A percentile compares a stretch with the other conserved stretches of the same genome.
These are phyloP conservation scores for Iris macrosiphon DNA, from an alignment of 106 monocot species.

Conservation along the genomic window DNA sequence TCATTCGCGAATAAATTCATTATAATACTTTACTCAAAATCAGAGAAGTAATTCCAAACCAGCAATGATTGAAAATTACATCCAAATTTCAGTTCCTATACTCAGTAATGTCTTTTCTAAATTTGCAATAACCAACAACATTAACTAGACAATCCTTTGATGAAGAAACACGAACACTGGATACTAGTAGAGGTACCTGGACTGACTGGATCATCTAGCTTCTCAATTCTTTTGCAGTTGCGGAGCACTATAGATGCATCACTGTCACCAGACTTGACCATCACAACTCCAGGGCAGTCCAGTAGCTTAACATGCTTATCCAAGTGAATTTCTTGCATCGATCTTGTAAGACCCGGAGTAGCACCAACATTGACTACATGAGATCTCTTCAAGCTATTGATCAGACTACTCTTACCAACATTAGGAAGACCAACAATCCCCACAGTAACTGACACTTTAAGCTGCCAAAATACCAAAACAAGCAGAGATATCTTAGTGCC, in stretches of 20 bases:
- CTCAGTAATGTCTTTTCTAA: too few relatives aligned
- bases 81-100: too few relatives aligned
- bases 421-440: conserved; percentile 96
- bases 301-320: conserved; percentile 91
- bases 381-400: conserved; percentile 97
- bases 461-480: conserved; percentile 35
- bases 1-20: too few relatives aligned
- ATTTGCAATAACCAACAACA: too few relatives aligned
- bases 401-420: conserved; percentile 98
- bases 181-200: too few relatives aligned
- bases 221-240: conserved; percentile 95
- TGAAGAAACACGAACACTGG: too few relatives aligned
- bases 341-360: conserved; percentile 89
- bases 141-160: too few relatives aligned
- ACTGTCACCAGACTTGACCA: conserved; percentile 62
- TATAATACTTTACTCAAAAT: too few relatives aligned
- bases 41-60: too few relatives aligned
- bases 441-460: conserved; percentile 89
- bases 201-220: conserved; percentile 69
- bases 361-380: conserved; percentile 97
- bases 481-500: background rate
- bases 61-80: too few relatives aligned
- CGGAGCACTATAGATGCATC: conserved; percentile 71
- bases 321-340: conserved; percentile 96
- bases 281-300: conserved; percentile 98